Base-by-base conservation (phyloP, 345 rosid genomes). In the Bretschneidera sinensis region DNA sequence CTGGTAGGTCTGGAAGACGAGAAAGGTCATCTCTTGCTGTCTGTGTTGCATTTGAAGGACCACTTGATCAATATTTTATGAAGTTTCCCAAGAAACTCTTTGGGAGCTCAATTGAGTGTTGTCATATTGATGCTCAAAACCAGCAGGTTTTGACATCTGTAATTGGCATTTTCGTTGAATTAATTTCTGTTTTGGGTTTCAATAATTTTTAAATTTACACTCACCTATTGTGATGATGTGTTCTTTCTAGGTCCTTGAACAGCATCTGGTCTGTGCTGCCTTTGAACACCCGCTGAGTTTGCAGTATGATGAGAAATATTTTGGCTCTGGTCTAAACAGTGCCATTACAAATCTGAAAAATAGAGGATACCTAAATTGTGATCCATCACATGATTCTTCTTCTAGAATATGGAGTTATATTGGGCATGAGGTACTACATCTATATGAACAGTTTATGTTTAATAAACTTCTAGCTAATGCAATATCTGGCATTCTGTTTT, bases 1-100 rank as follows among this genome's bases (percentile, higher is more conserved):
- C 97, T 17, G 98, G 98, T 62, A 80, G 97, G 76, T 89, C 97
- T 65, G 98, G 98, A 59, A 80, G 97, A 74, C 85, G 98, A 70
- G 94, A 80, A 64, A 87, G 71, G 75, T 70, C 85, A 43, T 92
- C 98, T 65, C 91, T 92, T 56, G 91, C 94, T 5, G 87, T 92
- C 24, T 89, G 84, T 75, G 96, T 89, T 52, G 97, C 92, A 65
- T 92, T 85, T 68, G 85, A 71, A 22, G 82, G 87, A 31, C 94
- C 98, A 49, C 83, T 92, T 8, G 98, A 92, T 72, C 98, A 92
- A 60, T 89, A 89, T 73, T 92, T 85, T 66, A 89, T 92, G 96
- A 87, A 74, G 64, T 81, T 68, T 75, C 98, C 97, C 1, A 66
- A 81, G 66, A 89, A 89, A 74, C 96, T 89, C 72, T 89, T 92